Base-by-base conservation (phyloP, 371 early-diverging fungal genomes). In the Lichtheimia ornata region DNA sequence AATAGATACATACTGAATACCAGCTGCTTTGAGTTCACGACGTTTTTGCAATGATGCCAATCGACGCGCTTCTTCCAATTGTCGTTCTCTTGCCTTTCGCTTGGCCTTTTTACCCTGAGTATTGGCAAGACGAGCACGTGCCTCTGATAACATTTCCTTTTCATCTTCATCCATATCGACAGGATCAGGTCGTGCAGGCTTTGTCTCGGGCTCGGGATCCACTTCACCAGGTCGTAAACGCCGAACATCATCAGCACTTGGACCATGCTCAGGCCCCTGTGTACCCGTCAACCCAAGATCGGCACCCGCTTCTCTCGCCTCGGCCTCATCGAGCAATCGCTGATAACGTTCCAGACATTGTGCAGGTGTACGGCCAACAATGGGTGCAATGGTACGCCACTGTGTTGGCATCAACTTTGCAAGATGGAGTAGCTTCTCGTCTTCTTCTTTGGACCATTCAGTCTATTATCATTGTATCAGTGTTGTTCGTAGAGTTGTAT, bases 151-250 rank as follows among this genome's bases (percentile, higher is more conserved):
- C 98, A 97, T 97, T 71, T 97, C 98, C 83, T 97, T 97, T 76
- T 97, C 98, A 73, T 97, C 98, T 72, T 97, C 97, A 64, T 98
- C 97, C 99, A 97, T 97, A 72, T 98, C 98, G 1, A 98, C 93
- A 7, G 98, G 97, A 79, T 98, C 98, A 3, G 98, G 98, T 15
- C 97, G 84, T 1, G 98, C 98, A 13, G 98, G 95, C 64, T 95
- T 95, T 1, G 93, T 87, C 74, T 98, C 98, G 15, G 97, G 98
- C 62, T 95, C 94, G 6, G 97, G 97, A 71, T 98, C 97, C 41
- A 97, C 95, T 77, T 97, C 97, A 40, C 98, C 98, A 2, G 97
- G 97, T 40, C 97, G 80, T 24, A 97, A 74, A 22, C 88, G 84
- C 43, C 97, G 84, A 1, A 88, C 88, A 64, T 87, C 88, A 50